Conservation (phyloP, 2,329 filamentous ascomycete genomes). For the Penicillium fuscoglaucum region DNA sequence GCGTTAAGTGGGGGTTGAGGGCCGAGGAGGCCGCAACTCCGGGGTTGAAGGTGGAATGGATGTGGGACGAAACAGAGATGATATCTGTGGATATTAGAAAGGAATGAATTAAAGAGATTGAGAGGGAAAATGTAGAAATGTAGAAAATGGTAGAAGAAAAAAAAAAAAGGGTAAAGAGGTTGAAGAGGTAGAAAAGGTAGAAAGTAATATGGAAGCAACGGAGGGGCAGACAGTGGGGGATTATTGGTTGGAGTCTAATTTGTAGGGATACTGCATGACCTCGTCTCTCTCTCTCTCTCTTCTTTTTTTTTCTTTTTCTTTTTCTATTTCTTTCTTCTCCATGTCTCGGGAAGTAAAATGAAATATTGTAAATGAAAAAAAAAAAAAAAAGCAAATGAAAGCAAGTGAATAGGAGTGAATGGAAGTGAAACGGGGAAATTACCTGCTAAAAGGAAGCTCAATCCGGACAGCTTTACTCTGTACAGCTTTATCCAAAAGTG, state of each 20-base stretch:
- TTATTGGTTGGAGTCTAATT: slow-evolving; percentile 13
- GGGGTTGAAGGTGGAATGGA: slow-evolving; percentile 22
- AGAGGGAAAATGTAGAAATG: neutral
- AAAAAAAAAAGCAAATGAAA: neutral
- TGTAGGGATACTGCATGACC: slow-evolving; percentile 10
- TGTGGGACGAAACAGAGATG: slow-evolving; percentile 41
- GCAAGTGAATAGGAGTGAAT: neutral
- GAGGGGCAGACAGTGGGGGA: slow-evolving; percentile 11
- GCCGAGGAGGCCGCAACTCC: slow-evolving; percentile 33
- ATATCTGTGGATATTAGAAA: slow-evolving; percentile 1
- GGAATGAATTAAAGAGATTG: slow-evolving; percentile 15
- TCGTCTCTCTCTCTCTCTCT: neutral
- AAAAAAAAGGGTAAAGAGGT: neutral
- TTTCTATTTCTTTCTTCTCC: neutral
- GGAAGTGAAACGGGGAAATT: neutral
- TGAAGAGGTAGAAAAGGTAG: slow-evolving; percentile 1
- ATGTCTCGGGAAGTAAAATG: neutral
- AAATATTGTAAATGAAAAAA: neutral
- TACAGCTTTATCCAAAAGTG: neutral
- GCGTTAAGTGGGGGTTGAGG: slow-evolving; percentile 12
- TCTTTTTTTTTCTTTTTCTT: slow-evolving; percentile 4
- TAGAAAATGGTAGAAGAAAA: neutral
- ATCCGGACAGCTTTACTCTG: neutral
- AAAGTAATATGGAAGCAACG: neutral
- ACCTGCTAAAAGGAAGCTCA: slow-evolving; percentile 1